Evolutionary conservation across 257 asterid genomes (phyloP).

Genomic region (Ophiorrhiza pumila): DNA sequence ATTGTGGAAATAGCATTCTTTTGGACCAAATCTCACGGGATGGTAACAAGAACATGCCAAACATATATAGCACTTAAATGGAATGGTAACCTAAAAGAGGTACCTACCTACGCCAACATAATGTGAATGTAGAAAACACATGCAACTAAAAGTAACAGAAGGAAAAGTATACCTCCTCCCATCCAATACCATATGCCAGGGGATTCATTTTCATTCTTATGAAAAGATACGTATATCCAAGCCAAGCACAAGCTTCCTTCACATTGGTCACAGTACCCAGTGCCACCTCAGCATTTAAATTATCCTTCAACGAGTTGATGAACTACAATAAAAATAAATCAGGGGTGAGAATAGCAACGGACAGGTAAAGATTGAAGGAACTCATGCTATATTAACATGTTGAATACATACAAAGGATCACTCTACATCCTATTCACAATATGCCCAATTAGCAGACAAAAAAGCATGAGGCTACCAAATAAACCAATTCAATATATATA

Average conservation of each 20-base stretch:
- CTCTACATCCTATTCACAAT: not conserved
- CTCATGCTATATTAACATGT: not conserved
- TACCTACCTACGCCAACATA: not conserved
- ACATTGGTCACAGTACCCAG: constrained; percentile 97
- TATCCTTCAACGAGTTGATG: constrained; percentile 89
- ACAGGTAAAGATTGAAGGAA: not conserved
- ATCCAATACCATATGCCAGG: constrained; percentile 93
- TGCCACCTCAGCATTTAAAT: constrained; percentile 98
- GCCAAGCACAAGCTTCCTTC: constrained; percentile 99
- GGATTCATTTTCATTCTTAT: constrained; percentile 99
- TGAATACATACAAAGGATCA: not conserved
- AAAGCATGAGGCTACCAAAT: not conserved
- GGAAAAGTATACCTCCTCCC: constrained; percentile 82
- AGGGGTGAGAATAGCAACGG: not conserved
- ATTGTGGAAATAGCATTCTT: not conserved
- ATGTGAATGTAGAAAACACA: constrained; percentile 1
- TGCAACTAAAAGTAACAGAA: not conserved
- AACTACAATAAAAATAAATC: constrained; percentile 51
- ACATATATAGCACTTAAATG: not conserved
- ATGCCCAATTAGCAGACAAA: not conserved
- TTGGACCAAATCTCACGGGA: constrained; percentile 1
- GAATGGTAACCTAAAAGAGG: not conserved
- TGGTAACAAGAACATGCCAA: not conserved
- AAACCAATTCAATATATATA: not conserved
- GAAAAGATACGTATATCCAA: constrained; percentile 93